Evolutionary conservation across 805 yeast genomes (phyloP).

Genomic region (Hanseniaspora mollemarum): DNA sequence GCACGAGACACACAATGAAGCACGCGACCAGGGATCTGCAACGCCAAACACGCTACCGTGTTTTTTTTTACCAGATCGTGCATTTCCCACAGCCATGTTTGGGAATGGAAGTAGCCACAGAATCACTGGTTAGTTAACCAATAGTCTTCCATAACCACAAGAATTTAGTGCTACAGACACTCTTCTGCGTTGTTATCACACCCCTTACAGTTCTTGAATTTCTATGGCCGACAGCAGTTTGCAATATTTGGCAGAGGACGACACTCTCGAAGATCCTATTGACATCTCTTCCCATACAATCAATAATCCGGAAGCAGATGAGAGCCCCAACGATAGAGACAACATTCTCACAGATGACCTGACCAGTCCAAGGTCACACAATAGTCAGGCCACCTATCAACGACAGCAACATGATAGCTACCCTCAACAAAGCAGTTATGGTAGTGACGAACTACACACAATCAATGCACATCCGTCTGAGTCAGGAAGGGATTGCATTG

Average conservation of each 20-base stretch:
- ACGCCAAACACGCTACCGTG: too few relatives aligned
- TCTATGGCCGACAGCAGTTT: constrained; percentile 6
- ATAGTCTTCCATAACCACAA: too few relatives aligned
- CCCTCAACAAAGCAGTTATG: background rate
- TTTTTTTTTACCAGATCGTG: background rate
- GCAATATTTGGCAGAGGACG: constrained; percentile 10
- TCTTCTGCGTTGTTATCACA: background rate
- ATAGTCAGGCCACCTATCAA: background rate
- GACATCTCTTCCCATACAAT: constrained; percentile 1
- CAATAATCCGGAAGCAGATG: background rate
- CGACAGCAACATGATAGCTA: background rate
- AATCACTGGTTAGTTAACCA: too few relatives aligned
- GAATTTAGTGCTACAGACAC: too few relatives aligned
- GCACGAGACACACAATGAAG: too few relatives aligned
- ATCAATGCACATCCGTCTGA: background rate
- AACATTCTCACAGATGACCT: background rate
- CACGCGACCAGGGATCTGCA: too few relatives aligned
- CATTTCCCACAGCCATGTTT: too few relatives aligned
- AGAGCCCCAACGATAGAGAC: background rate
- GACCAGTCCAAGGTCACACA: background rate
- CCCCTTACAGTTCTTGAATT: background rate
- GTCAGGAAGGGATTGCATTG: background rate
- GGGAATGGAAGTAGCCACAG: too few relatives aligned
- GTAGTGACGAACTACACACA: background rate
- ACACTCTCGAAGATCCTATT: constrained; percentile 14